Conservation (phyloP, 768 basidiomycete species). For the Trametopsis cervina region DNA sequence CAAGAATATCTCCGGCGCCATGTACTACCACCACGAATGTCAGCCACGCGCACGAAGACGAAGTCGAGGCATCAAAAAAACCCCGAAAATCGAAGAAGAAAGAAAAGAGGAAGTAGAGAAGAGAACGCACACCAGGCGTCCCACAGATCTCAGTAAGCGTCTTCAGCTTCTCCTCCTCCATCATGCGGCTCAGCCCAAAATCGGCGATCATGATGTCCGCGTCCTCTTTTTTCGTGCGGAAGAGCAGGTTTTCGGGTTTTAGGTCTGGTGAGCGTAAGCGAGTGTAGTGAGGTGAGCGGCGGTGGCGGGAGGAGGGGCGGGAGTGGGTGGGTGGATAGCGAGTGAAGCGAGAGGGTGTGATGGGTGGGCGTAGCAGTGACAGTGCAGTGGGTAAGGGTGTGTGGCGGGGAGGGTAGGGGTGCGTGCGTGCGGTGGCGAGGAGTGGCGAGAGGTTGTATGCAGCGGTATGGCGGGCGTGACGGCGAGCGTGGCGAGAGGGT, state of each 20-base stretch:
- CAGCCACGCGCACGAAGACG: not conserved
- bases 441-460: constrained; percentile 1
- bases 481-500: no score
- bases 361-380: no score
- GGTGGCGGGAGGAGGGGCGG: not conserved
- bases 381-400: no score
- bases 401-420: no score
- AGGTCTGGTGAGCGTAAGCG: constrained; percentile 54
- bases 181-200: constrained; percentile 87
- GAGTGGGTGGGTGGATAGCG: not conserved
- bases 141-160: constrained; percentile 94
- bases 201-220: constrained; percentile 97
- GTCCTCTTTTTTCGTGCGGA: constrained; percentile 82
- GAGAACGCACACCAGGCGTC: constrained; percentile 65
- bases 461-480: no score
- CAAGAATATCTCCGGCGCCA: constrained; percentile 95
- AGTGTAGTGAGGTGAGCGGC: not conserved
- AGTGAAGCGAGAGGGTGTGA: no score
- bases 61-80: no score
- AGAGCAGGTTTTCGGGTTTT: constrained; percentile 97
- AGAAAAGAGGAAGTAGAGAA: not conserved
- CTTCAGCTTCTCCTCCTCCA: constrained; percentile 85
- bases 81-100: not conserved
- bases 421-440: no score
- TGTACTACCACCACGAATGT: constrained; percentile 47